Evolutionary conservation across 306 rosid species (phyloP).

Genomic region (Gillenia trifoliata): DNA sequence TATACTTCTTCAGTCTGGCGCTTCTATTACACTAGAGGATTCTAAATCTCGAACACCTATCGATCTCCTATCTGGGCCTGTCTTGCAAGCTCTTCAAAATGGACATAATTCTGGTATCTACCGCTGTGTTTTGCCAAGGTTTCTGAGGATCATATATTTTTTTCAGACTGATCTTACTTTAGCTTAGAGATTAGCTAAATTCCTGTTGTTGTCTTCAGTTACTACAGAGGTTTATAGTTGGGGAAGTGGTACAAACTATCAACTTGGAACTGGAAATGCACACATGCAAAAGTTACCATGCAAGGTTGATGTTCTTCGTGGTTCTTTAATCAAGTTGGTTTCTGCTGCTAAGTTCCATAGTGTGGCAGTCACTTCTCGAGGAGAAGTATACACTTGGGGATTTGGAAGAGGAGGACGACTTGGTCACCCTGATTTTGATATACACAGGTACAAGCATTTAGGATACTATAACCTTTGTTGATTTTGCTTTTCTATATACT

Average conservation of each 20-base stretch:
- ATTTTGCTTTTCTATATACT: background rate
- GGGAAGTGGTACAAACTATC: slow-evolving; percentile 97
- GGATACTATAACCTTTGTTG: background rate
- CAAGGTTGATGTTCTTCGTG: slow-evolving; percentile 82
- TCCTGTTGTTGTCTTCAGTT: slow-evolving; percentile 39
- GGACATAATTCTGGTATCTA: slow-evolving; percentile 56
- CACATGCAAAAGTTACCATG: slow-evolving; percentile 89
- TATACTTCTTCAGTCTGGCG: slow-evolving; percentile 80
- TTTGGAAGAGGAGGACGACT: slow-evolving; percentile 98
- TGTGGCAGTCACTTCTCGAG: slow-evolving; percentile 72
- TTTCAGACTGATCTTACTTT: slow-evolving; percentile 5
- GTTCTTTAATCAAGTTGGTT: slow-evolving; percentile 56
- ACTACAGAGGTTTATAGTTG: slow-evolving; percentile 87
- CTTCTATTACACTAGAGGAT: slow-evolving; percentile 74
- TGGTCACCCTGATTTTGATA: slow-evolving; percentile 97
- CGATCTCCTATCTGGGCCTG: slow-evolving; percentile 88
- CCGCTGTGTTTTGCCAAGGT: slow-evolving; percentile 23
- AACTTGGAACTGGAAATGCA: slow-evolving; percentile 98
- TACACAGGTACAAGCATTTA: slow-evolving; percentile 63
- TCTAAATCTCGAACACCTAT: slow-evolving; percentile 74
- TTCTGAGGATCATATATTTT: slow-evolving; percentile 13
- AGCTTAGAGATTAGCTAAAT: slow-evolving; percentile 20
- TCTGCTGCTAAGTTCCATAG: slow-evolving; percentile 95
- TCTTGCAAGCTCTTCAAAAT: slow-evolving; percentile 50
- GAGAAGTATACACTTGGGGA: slow-evolving; percentile 94